phyloP scores from a whole-genome alignment of 495 filamentous ascomycete genomes.

The Patellaria atrata region DNA sequence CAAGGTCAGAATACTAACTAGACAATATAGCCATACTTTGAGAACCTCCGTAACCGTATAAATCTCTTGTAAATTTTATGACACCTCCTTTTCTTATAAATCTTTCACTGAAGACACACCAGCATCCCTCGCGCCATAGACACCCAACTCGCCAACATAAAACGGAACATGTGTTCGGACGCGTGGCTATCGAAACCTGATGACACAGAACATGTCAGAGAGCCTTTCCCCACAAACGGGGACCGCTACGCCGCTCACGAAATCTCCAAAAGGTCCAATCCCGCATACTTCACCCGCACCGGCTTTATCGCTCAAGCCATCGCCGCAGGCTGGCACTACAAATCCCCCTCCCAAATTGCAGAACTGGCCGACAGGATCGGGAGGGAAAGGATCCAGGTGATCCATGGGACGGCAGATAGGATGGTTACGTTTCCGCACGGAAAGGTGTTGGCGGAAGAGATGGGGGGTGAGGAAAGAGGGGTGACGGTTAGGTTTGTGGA shows the following conservation, averaged over 20 bases:
- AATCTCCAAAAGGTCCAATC: conserved; percentile 46
- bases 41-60: conserved; percentile 54
- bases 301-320: conserved; percentile 66
- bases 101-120: not conserved
- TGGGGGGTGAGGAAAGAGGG: conserved; percentile 31
- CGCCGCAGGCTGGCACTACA: conserved; percentile 68
- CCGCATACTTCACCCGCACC: conserved; percentile 38
- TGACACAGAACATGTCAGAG: conserved; percentile 30
- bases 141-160: conserved; percentile 36
- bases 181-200: conserved; percentile 49
- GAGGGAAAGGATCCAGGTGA: conserved; percentile 52
- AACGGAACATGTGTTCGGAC: conserved; percentile 43
- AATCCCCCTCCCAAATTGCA: conserved; percentile 46
- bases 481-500: conserved; percentile 43
- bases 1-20: conserved; percentile 22
- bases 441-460: conserved; percentile 32
- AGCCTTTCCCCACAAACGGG: conserved; percentile 55
- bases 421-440: conserved; percentile 62
- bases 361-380: conserved; percentile 51
- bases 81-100: not conserved
- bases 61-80: conserved; percentile 32
- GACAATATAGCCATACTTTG: conserved; percentile 31
- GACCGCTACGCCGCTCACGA: conserved; percentile 69
- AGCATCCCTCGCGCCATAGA: conserved; percentile 51
- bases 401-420: conserved; percentile 58